Conservation (phyloP, 148 eudicot genomes). For the Rhododendron ovatum region DNA sequence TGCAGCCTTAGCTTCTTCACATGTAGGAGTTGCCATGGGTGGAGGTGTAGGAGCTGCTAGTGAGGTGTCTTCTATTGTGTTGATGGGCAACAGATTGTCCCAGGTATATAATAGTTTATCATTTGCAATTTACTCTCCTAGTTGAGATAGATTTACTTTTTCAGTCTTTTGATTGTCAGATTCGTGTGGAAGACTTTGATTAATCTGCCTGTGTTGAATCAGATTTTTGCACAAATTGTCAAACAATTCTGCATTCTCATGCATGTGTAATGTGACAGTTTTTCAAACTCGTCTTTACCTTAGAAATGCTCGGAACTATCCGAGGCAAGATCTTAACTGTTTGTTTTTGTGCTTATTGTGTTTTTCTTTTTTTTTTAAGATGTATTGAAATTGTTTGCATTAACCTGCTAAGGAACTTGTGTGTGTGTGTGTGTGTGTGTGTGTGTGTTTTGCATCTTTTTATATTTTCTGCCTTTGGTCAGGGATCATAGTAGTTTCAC, state of each 20-base stretch:
- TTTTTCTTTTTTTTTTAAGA: not conserved
- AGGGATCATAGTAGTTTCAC: not conserved
- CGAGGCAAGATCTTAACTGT: not conserved
- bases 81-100: constrained; percentile 82
- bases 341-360: not conserved
- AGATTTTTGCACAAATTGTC: not conserved
- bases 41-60: constrained; percentile 97
- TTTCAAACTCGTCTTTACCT: not conserved
- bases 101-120: constrained; percentile 28
- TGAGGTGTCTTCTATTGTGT: constrained; percentile 87
- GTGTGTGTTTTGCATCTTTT: not conserved
- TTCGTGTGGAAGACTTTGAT: not conserved
- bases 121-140: not conserved
- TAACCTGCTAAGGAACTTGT: not conserved
- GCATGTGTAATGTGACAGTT: not conserved
- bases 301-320: not conserved
- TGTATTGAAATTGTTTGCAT: not conserved
- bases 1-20: constrained; percentile 90
- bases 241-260: constrained; percentile 6
- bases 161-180: not conserved
- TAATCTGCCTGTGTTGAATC: not conserved
- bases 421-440: no score
- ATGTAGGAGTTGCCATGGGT: constrained; percentile 90
- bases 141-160: not conserved
- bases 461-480: not conserved